Evolutionary conservation across 192 early-diverging fungal genomes (phyloP), one percentile per base, ranked within the genome.

Genomic region (Neocallimastix lanati): DNA sequence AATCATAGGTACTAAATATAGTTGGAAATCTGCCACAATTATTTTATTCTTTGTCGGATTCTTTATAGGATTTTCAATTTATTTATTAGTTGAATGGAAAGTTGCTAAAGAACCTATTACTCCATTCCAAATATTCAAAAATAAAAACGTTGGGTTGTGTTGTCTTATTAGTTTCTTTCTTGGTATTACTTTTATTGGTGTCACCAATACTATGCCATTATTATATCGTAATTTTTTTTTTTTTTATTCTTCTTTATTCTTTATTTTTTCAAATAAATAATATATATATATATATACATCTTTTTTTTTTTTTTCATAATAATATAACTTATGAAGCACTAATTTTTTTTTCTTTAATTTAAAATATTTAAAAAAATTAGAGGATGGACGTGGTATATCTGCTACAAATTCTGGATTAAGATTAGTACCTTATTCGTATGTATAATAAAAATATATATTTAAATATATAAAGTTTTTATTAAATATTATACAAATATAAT

Each of bases 41-140:
- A 35, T 80, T 30, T 78, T 33, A 33, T 80, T 83, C 15, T 80
- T 91, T 40, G 91, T 92, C 28, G 80, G 76, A 16, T 37, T 85
- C 12, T 29, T 89, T n/a, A 78, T 88, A 28, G 27, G 80, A 13
- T 82, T 82, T 14, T 94, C 94, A 80, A 85, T 85, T 7, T 95
- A 96, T 81, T 85, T 85, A 12, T 82, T 84, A 28, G 83, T 93
- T 33, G 94, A 97, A 85, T 82, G 83, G 37, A 87, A 87, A 79
- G 38, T 90, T 18, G 85, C 94, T 2, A 80, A 82, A 28, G 89
- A 90, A 76, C 94, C 96, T 13, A 84, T 96, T 40, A 76, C 77
- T 84, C 50, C 50, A 67, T 67, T 67, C 6, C 25, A 67, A 67
- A 67, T 67, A n/a, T 67, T 67, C n/a, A 67, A 67, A n/a, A 67